Evolutionary conservation across 768 basidiomycete species (phyloP).

Genomic region (Phylloporus sp.): DNA sequence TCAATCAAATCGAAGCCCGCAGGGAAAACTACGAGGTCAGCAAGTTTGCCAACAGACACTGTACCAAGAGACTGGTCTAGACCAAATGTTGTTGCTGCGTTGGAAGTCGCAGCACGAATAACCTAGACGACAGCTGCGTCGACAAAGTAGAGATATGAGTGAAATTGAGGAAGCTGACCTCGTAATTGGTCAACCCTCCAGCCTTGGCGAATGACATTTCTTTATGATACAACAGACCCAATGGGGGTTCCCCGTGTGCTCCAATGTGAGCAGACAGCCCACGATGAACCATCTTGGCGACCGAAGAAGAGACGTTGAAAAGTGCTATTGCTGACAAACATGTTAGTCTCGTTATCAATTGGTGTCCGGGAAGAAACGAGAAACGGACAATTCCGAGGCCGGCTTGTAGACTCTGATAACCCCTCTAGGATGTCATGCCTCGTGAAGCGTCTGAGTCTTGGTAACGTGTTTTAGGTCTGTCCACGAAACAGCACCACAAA

Average conservation of each 20-base stretch:
- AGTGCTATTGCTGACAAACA: constrained; percentile 49
- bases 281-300: constrained; percentile 63
- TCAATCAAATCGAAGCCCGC: constrained; percentile 54
- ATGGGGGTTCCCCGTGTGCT: constrained; percentile 69
- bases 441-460: constrained; percentile 58
- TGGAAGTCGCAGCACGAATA: constrained; percentile 63
- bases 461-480: neutral
- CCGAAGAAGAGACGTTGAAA: constrained; percentile 66
- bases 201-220: constrained; percentile 64
- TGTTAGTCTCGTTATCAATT: neutral
- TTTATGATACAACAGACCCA: constrained; percentile 73
- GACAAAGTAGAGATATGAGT: neutral
- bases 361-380: constrained; percentile 17
- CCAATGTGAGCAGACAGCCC: constrained; percentile 65
- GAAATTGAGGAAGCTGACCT: constrained; percentile 38
- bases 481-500: neutral
- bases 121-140: constrained; percentile 38
- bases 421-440: constrained; percentile 62
- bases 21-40: constrained; percentile 67
- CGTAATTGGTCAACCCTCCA: constrained; percentile 68
- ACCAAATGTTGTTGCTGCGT: constrained; percentile 63
- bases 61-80: constrained; percentile 60
- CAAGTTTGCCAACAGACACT: constrained; percentile 61
- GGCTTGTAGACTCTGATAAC: constrained; percentile 55
- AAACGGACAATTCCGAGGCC: constrained; percentile 55